Base-by-base conservation (phyloP, 1,284 basidiomycete species). In the Mycosarcoma maydis region DNA sequence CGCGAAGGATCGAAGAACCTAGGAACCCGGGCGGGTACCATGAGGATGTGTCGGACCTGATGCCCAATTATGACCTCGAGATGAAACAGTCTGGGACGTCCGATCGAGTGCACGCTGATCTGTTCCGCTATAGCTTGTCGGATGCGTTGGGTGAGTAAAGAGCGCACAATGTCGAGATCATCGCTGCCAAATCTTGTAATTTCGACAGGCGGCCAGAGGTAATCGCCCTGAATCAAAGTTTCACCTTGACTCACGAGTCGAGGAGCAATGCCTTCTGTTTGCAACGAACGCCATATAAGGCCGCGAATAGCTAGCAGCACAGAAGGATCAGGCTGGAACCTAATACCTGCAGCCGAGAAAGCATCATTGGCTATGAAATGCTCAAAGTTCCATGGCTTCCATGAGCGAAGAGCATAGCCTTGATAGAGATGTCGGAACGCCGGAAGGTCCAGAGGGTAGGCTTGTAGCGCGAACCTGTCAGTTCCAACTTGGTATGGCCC, bases 201-300 rank as follows among this genome's bases (percentile, higher is more conserved):
- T 7, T 39, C 9, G 24, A 51, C 38, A 1, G 57, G 57, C 5
- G 50, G 57, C 50, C 39, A 60, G 16, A 60, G 30, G 11, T 19
- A 53, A 13, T 60, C 44, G n/a, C 57, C 57, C 16, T 19, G 27
- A 20, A 34, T 26, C 27, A 26, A 30, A 6, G 22, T 23, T 2
- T 10, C 13, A n/a, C 0, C 9, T 10, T 27, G n/a, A 26, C 40
- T 41, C 26, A 41, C 40, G 4, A 17, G 26, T 9, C n/a, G n/a
- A 19, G 40, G n/a, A 3, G 4, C 3, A 8, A 41, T 13, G 17
- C 40, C 40, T 10, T 29, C 6, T 11, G n/a, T 14, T 10, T 17
- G n/a, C 40, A 57, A 36, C 13, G 3, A 11, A 2, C 13, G 1
- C 46, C 33, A 44, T 33, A 49, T 43, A 1, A 5, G 23, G 7